Evolutionary conservation across 768 basidiomycete species (phyloP), one percentile per base, ranked within the genome.

Genomic region (Imleria badia): DNA sequence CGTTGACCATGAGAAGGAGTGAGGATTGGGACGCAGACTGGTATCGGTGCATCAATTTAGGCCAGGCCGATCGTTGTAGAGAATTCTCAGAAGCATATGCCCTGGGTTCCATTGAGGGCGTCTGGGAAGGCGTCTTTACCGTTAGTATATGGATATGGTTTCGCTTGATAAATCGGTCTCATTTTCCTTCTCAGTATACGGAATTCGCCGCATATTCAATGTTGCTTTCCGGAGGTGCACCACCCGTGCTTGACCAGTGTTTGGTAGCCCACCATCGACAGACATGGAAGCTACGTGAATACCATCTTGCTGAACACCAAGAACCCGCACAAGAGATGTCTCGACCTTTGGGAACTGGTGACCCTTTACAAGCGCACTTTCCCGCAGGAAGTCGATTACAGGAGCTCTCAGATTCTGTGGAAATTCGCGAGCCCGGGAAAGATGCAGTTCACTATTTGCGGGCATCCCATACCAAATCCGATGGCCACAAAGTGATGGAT

Each of bases 231-330:
- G 91, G 89, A 19, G 86, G 77, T 0, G 71, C 81, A 5, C 87
- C 90, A 5, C 69, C 79, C 0, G 75, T 80, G 10, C 72, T 96
- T n/a, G 84, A 89, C 60, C 81, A 84, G 40, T 86, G 87, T 42
- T 76, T 85, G 45, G 84, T 91, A 26, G 91, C 88, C 1, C 82
- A 87, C 60, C 94, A 98, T 69, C 84, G 82, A 17, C 94, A 97
- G 66, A 92, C 92, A 0, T 96, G 94, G 93, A 87, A 85, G 63
- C 72, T 97, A 40, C 82, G 83, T 34, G 91, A 93, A 69, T 83
- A 91, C 62, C 83, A 90, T 62, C 73, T 89, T 14, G 42, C 76
- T 6, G 72, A 69, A 26, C 72, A 72, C 43, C 53, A 59, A 11
- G 69, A 70, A 52, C 22, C 22, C 34, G 5, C 5, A 34, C 11